Conservation (phyloP, 768 basidiomycete species). For the Coprinopsis sp. region DNA sequence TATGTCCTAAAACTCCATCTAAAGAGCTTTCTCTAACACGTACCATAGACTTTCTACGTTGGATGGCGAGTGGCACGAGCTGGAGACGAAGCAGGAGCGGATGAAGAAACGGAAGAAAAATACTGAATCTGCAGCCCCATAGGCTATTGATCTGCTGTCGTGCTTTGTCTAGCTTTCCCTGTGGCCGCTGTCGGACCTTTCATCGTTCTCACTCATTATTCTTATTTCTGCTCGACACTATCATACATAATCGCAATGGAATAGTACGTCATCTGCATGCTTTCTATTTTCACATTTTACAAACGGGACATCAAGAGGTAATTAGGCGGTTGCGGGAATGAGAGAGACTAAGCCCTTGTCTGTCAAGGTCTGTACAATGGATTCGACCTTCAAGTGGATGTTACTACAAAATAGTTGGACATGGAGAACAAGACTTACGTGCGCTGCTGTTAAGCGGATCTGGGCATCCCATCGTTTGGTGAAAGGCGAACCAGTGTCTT, state of each 20-base stretch:
- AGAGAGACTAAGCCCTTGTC: conserved; percentile 62
- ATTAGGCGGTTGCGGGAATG: conserved; percentile 21
- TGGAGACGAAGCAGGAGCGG: conserved; percentile 90
- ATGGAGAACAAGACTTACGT: conserved; percentile 45
- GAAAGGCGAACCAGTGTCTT: conserved; percentile 84
- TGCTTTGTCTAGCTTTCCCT: too few relatives aligned
- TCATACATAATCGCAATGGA: too few relatives aligned
- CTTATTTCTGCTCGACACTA: not conserved
- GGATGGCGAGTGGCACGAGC: conserved; percentile 97
- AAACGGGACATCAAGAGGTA: too few relatives aligned
- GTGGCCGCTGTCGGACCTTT: too few relatives aligned
- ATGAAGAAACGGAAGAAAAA: conserved; percentile 75
- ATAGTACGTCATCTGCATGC: too few relatives aligned
- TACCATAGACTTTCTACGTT: conserved; percentile 62
- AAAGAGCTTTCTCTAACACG: conserved; percentile 10
- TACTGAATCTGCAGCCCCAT: conserved; percentile 38
- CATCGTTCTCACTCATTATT: conserved; percentile 16
- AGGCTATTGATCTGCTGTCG: conserved; percentile 1
- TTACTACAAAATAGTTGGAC: conserved; percentile 4
- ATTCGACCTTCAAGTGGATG: conserved; percentile 57
- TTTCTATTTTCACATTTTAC: too few relatives aligned
- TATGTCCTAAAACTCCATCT: conserved; percentile 39
- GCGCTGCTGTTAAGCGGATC: conserved; percentile 83
- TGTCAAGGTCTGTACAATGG: conserved; percentile 78
- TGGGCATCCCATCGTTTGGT: conserved; percentile 97